Evolutionary conservation across 2,329 filamentous ascomycete genomes (phyloP).

Genomic region (Trichoderma koningii): DNA sequence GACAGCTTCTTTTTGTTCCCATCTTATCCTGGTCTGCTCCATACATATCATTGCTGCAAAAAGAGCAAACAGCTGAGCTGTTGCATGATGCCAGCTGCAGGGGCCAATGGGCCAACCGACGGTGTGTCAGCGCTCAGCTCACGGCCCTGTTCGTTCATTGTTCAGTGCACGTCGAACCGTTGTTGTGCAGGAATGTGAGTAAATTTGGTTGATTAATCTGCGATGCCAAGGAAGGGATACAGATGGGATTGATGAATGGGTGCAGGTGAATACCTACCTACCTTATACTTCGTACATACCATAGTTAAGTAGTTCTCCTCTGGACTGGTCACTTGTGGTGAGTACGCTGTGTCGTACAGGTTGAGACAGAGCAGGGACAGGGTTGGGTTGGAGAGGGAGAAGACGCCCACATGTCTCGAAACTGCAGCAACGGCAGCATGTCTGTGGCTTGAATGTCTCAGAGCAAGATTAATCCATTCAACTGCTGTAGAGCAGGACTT

Average conservation of each 20-base stretch:
- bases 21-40: neutral
- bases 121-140: slow-evolving; percentile 20
- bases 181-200: slow-evolving; percentile 21
- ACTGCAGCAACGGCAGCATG: slow-evolving; percentile 24
- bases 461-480: neutral
- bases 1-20: neutral
- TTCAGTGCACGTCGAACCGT: neutral
- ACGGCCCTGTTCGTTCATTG: neutral
- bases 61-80: slow-evolving; percentile 21
- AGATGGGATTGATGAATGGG: no score
- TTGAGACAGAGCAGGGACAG: neutral
- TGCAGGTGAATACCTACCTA: no score
- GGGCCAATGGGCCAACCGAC: slow-evolving; percentile 7
- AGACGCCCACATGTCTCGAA: slow-evolving; percentile 24
- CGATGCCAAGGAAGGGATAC: slow-evolving; percentile 16
- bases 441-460: slow-evolving; percentile 15
- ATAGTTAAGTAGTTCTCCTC: no score
- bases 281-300: no score
- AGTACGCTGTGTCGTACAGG: neutral
- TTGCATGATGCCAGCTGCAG: slow-evolving; percentile 16
- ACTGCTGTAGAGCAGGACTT: no score
- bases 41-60: neutral
- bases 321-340: no score
- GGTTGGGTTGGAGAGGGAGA: neutral
- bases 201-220: slow-evolving; percentile 7